Evolutionary conservation across 2,329 filamentous ascomycete genomes (phyloP), one percentile per base, ranked within the genome.

Genomic region (Cladophialophora immunda): DNA sequence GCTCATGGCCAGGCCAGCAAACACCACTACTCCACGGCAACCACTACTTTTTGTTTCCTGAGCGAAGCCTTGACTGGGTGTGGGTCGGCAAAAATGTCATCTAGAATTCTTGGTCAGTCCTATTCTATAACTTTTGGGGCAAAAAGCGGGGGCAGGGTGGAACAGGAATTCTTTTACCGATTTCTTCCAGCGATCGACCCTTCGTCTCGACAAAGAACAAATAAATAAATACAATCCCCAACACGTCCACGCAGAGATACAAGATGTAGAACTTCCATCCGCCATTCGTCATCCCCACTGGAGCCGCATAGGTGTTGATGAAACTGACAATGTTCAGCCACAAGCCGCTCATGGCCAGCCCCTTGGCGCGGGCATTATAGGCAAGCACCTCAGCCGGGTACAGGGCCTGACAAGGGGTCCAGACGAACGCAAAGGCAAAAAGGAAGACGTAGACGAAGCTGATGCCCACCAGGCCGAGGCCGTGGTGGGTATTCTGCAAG

Each of bases 401-500:
- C 15, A 86, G 74, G 38, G 78, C 76, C 72, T 81, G 79, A 53
- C 82, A 73, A 0, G 80, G 80, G 0, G 81, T 83, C 64, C 77
- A 81, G 1, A 78, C 79, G 58, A 86, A 75, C 0, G 82, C 83
- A 75, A 82, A 87, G 27, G 84, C 78, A 64, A 84, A 81, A 0
- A 82, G 82, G 66, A 86, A 86, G 41, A 87, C 76, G 75, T 86
- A 87, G 58, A 86, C 82, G 72, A 85, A 82, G n/a, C 82, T 83
- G 45, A 68, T 58, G 13, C 86, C 76, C 8, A 81, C 78, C 0
- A 81, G 82, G 50, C 62, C 13, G 65, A 68, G 3, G 64, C 69
- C 1, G 66, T 71, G 19, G 38, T 68, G 29, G 66, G 64, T 27
- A 57, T 45, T 32, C 76, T 74, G 19, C 78, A 77, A 57, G 81